Evolutionary conservation across 352 stramenopile genomes (phyloP).

Genomic region (Phytophthora palmivora): DNA sequence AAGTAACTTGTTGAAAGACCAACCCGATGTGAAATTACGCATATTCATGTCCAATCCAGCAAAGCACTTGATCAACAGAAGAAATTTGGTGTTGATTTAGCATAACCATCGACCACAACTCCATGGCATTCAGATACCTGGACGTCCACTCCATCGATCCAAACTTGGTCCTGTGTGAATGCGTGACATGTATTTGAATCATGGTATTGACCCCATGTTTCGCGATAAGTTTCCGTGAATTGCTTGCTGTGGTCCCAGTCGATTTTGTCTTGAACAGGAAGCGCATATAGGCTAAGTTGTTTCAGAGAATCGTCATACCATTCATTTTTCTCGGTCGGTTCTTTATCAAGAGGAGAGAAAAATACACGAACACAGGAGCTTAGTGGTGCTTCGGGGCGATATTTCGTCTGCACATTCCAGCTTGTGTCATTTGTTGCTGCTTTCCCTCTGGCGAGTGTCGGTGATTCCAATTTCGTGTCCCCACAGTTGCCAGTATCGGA

Average conservation of each 20-base stretch:
- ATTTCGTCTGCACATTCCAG: conserved; percentile 6
- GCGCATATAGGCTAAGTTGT: conserved; percentile 42
- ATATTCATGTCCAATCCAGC: not conserved
- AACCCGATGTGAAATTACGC: conserved; percentile 1
- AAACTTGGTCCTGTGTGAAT: not conserved
- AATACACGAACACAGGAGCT: conserved; percentile 33
- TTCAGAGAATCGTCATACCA: conserved; percentile 64
- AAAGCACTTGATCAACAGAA: not conserved
- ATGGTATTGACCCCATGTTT: conserved; percentile 27
- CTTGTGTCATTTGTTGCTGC: not conserved
- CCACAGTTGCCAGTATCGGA: conserved; percentile 6
- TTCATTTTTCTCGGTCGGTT: conserved; percentile 24
- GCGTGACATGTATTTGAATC: not conserved
- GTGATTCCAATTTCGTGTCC: not conserved
- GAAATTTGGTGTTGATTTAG: not conserved
- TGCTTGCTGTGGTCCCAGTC: conserved; percentile 54
- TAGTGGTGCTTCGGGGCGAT: conserved; percentile 5
- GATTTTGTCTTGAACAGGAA: conserved; percentile 47
- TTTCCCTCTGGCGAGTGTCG: not conserved
- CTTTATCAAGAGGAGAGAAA: conserved; percentile 36
- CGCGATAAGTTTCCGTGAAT: conserved; percentile 31
- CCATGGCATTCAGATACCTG: conserved; percentile 19
- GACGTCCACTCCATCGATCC: conserved; percentile 13
- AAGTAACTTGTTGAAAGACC: conserved; percentile 14
- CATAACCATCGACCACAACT: conserved; percentile 4